These are phyloP conservation scores for Scenedesmus sp. DNA, from an alignment of 163 green algal genomes.

Conservation along the genomic window DNA sequence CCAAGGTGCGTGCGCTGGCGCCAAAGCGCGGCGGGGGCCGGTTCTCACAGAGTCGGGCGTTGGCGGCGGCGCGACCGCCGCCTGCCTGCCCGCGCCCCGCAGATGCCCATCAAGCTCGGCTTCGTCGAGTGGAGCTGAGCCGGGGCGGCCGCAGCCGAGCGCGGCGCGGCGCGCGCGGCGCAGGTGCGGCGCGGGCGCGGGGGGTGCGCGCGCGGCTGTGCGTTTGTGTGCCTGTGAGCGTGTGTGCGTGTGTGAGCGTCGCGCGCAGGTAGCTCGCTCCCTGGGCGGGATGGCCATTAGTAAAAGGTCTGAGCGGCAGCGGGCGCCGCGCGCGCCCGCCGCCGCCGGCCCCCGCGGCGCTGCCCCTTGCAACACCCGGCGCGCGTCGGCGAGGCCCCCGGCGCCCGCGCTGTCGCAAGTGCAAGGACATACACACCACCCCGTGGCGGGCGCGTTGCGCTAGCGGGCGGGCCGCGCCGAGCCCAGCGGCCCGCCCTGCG, in stretches of 20 bases:
- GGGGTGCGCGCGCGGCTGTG: not conserved
- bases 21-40: too few species aligned
- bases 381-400: not conserved
- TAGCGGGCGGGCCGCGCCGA: too few species aligned
- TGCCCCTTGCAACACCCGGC: constrained; percentile 18
- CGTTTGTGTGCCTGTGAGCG: not conserved
- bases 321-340: too few species aligned
- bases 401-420: constrained; percentile 25
- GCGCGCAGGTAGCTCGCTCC: too few species aligned
- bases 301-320: constrained; percentile 15
- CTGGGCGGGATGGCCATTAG: constrained; percentile 33
- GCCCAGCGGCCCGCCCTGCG: too few species aligned
- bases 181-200: not conserved
- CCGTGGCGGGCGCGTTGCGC: too few species aligned
- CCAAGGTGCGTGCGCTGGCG: too few species aligned
- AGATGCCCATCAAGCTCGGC: constrained; percentile 55
- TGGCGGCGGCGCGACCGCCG: too few species aligned
- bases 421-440: constrained; percentile 26
- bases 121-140: constrained; percentile 61
- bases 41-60: too few species aligned
- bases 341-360: not conserved
- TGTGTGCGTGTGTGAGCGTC: not conserved
- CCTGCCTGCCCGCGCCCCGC: too few species aligned
- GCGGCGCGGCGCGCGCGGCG: too few species aligned
- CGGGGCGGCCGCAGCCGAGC: too few species aligned